Conservation (phyloP, 371 early-diverging fungal genomes). For the Mortierella sp. region DNA sequence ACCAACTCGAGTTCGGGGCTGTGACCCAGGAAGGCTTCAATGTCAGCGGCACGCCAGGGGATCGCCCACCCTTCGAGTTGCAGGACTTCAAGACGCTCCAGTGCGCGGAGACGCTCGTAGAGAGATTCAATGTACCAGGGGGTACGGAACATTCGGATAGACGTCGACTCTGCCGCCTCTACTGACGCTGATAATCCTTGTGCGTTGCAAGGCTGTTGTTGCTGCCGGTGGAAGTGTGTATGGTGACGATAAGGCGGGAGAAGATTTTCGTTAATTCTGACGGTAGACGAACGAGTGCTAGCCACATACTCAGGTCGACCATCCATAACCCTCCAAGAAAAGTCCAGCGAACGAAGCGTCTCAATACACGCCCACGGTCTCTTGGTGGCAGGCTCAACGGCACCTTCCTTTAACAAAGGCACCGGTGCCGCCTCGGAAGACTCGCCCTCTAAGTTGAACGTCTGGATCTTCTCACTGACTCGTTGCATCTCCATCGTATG, state of each 20-base stretch:
- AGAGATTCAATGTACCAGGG: slow-evolving; percentile 21
- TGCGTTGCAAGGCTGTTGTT: neutral
- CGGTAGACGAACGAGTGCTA: neutral
- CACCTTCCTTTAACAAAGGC: neutral
- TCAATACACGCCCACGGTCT: slow-evolving; percentile 18
- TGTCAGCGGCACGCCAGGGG: slow-evolving; percentile 29
- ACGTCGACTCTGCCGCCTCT: neutral
- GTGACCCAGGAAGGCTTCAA: slow-evolving; percentile 14
- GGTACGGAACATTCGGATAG: slow-evolving; percentile 20
- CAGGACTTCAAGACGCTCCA: slow-evolving; percentile 20
- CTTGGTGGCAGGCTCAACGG: neutral
- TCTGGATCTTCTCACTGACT: neutral
- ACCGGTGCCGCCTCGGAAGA: neutral
- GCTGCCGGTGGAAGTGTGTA: neutral
- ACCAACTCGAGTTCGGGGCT: neutral
- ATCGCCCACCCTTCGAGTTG: slow-evolving; percentile 27
- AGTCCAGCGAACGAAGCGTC: slow-evolving; percentile 16
- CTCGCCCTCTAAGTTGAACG: neutral
- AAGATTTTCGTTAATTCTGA: neutral
- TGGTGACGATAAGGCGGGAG: slow-evolving; percentile 8
- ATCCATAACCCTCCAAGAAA: slow-evolving; percentile 15
- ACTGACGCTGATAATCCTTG: neutral
- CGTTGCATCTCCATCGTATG: neutral
- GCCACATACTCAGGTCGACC: neutral
- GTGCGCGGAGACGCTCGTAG: slow-evolving; percentile 21